Evolutionary conservation across 768 basidiomycete genomes (phyloP), one percentile per base, ranked within the genome.

Genomic region (Boletus rex-veris): DNA sequence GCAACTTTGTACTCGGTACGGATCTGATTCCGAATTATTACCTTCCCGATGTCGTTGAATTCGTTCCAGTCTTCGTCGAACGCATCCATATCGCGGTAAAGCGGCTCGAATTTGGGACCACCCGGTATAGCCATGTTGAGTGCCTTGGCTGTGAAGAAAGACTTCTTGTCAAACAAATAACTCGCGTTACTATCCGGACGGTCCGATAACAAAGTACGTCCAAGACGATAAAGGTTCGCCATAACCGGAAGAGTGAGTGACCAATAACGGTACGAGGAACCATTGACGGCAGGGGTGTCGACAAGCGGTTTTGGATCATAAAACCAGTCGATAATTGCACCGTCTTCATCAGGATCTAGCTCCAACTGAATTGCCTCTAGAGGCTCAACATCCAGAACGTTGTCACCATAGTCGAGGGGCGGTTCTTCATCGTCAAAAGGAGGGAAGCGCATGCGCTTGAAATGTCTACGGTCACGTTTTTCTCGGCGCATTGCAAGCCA

Each of bases 41-140:
- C 90, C 73, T 99, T 99, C 76, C 97, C 95, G 73, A 98, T 97
- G 67, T 99, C 97, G 69, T 99, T 99, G 66, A 99, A 99, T 70
- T 97, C 94, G 71, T 97, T 97, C 94, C 94, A 97, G 67, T 99
- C 97, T 68, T 98, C 97, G 66, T 99, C 97, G 61, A 92, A 98
- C 12, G 88, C 79, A 65, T 98, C 97, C 87, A 95, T 93, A 64
- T 99, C 97, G 45, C 96, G 83, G 72, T 93, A 93, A 26, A 99
- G 76, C 15, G 96, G 97, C 76, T 99, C 97, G 58, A 98, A 99
- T 70, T 98, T 97, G 3, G 97, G 97, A 45, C 97, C 97, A 53
- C 96, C 97, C 0, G 97, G 97, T 61, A 97, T 96, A 46, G 94
- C 93, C 83, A 95, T 86, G 72, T 95, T 96, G 59, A 96, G 79